These are phyloP conservation scores for Phytophthora vignae DNA, from an alignment of 352 stramenopile genomes.

Conservation along the genomic window DNA sequence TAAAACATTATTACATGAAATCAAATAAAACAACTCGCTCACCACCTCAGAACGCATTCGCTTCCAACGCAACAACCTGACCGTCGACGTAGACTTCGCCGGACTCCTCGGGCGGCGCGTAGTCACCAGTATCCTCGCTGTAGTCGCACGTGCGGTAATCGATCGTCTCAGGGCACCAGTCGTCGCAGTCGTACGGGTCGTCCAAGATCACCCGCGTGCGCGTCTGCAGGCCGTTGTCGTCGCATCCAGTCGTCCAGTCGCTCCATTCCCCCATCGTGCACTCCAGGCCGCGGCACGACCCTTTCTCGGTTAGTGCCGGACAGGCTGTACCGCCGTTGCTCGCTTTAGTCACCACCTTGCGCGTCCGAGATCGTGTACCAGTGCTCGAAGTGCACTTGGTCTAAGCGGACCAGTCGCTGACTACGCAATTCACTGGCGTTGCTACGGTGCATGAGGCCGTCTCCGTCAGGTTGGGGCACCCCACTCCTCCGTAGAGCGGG, in stretches of 20 bases:
- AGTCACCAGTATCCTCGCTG: constrained; percentile 35
- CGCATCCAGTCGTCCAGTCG: constrained; percentile 59
- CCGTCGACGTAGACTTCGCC: constrained; percentile 15
- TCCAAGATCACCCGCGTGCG: constrained; percentile 46
- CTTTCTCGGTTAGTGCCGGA: constrained; percentile 42
- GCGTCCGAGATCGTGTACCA: constrained; percentile 42
- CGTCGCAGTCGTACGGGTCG: constrained; percentile 47
- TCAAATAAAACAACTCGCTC: neutral
- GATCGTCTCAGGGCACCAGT: constrained; percentile 32
- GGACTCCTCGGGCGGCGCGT: constrained; percentile 16
- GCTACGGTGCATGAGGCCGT: constrained; percentile 50
- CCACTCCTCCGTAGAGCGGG: constrained; percentile 42
- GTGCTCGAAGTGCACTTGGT: constrained; percentile 49
- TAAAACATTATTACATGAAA: neutral
- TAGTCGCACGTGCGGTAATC: constrained; percentile 50
- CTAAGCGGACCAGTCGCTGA: constrained; percentile 58
- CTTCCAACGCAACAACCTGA: constrained; percentile 21
- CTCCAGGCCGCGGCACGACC: constrained; percentile 48
- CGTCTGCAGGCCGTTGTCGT: constrained; percentile 48
- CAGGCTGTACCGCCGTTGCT: constrained; percentile 49
- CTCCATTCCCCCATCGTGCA: constrained; percentile 61
- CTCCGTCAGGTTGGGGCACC: constrained; percentile 51
- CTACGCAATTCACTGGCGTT: constrained; percentile 51
- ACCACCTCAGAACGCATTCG: constrained; percentile 18
- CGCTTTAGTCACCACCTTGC: constrained; percentile 46